Evolutionary conservation across 306 rosid genomes (phyloP), one percentile per base, ranked within the genome.

Genomic region (Pterocarpus macrocarpus): DNA sequence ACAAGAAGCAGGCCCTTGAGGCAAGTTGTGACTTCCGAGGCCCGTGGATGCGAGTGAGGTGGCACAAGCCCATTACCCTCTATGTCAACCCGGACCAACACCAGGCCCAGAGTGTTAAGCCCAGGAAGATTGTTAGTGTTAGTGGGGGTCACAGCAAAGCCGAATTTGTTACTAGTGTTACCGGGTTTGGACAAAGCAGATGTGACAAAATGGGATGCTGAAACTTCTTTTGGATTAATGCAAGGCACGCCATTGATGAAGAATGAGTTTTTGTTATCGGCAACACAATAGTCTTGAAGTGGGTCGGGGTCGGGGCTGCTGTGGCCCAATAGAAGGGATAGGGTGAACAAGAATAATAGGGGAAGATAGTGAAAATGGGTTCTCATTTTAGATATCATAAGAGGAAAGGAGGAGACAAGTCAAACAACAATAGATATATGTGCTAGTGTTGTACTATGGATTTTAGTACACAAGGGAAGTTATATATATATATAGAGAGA

Each of bases 241-340:
- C 98, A 95, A 1, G 95, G 94, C 2, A 73, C 75, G 0, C 93
- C 95, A 36, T 91, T 88, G n/a, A 79, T 4, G 80, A 81, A 90
- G 17, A 89, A 47, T 0, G 74, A 5, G 34, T 30, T 62, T 68
- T 52, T 45, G 14, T 49, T 80, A 32, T 95, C 91, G 0, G 97
- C 97, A 67, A 95, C 5, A 77, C 98, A 95, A 45, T 88, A 92
- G 49, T 91, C 97, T 64, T 95, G 95, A 39, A 95, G 80, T 3
- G 92, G 92, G 70, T 84, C 88, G 0, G 92, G 92, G 78, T 95
- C 97, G 28, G 92, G 64, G 59, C 41, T 77, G 15, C 16, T 69
- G 10, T 36, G 77, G 70, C 87, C 87, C 70, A 77, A 22, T 4
- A 88, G 4, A 9, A 83, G 77, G 34, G 61, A 36, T 1, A 89